Base-by-base conservation (phyloP, 305 asterid species). In the Caryopteris hybrid region DNA sequence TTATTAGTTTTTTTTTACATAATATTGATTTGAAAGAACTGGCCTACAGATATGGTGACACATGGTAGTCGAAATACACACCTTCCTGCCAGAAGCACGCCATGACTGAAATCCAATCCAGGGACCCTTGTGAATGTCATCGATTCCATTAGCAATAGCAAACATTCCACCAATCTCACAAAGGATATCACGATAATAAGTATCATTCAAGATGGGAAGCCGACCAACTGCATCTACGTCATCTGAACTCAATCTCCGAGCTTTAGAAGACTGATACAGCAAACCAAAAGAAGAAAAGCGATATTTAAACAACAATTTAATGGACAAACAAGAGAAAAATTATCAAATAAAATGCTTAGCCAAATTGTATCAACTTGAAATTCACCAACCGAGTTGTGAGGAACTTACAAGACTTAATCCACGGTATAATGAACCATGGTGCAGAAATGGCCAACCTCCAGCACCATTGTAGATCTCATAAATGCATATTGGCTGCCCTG, bases 31-130 rank as follows among this genome's bases (percentile, higher is more conserved):
- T 54, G 31, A 45, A 29, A 60, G 17, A 64, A 55, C 8, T 27
- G 48, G 22, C 45, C 25, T 8, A 36, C 61, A 27, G 31, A 57
- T 47, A 55, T 5, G 22, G 67, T 45, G 43, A 18, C 51, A 70
- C 38, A 58, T 27, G 60, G 42, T 25, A 41, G 59, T 64, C 17
- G 29, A 61, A 56, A 63, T 60, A 55, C 75, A 25, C 66, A 89
- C 99, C 92, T 85, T 85, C 80, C 96, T 87, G 66, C 91, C 99
- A 79, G 93, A 75, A 67, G 98, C 90, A 61, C 85, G 93, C 99
- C 99, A 94, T 67, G 98, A 94, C 86, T 94, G 99, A 85, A 94
- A 94, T 80, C 99, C 99, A 60, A 94, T 85, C 99, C 99, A 94
- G 62, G 99, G 98, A 55, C 90, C 83, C 81, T 85, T 91, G 79